Percentiles rank a stretch among this genome's conserved stretches.
These are phyloP conservation scores for Bromus sterilis DNA, from an alignment of 176 grass and related monocot genomes.

Conservation along the genomic window DNA sequence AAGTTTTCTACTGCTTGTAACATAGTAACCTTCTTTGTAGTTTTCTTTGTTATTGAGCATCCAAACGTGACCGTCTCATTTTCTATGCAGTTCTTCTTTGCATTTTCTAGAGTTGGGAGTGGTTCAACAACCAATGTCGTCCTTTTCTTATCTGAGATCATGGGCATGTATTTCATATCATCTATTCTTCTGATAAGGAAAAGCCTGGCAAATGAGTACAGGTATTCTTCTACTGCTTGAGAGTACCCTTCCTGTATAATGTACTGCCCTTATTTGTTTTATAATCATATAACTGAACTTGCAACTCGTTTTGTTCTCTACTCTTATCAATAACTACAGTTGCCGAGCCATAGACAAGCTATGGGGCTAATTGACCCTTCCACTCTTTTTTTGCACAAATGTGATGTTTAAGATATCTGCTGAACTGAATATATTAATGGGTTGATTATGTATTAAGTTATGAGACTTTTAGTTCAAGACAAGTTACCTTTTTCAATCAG, in stretches of 20 bases:
- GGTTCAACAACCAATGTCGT: conserved; percentile 91
- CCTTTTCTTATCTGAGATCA: conserved; percentile 97
- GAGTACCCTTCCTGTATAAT: background rate
- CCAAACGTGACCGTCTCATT: background rate
- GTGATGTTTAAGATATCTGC: background rate
- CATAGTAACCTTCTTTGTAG: background rate
- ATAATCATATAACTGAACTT: background rate
- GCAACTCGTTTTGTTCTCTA: background rate
- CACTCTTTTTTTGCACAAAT: background rate
- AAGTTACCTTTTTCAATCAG: background rate
- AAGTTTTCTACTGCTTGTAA: background rate
- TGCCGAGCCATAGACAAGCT: background rate
- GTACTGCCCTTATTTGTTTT: background rate
- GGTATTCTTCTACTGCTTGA: conserved; percentile 36
- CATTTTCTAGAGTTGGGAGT: conserved; percentile 93
- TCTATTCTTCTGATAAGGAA: conserved; percentile 98
- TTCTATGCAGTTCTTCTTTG: conserved; percentile 91
- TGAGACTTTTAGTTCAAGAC: background rate
- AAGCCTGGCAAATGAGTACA: conserved; percentile 94
- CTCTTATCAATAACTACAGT: background rate
- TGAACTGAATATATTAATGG: background rate
- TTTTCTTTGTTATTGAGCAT: background rate
- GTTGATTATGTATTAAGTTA: background rate
- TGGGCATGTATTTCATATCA: conserved; percentile 99
- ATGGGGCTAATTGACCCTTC: background rate